Evolutionary conservation across 345 rosid species (phyloP), one percentile per base, ranked within the genome.

Genomic region (Hirschfeldia incana): DNA sequence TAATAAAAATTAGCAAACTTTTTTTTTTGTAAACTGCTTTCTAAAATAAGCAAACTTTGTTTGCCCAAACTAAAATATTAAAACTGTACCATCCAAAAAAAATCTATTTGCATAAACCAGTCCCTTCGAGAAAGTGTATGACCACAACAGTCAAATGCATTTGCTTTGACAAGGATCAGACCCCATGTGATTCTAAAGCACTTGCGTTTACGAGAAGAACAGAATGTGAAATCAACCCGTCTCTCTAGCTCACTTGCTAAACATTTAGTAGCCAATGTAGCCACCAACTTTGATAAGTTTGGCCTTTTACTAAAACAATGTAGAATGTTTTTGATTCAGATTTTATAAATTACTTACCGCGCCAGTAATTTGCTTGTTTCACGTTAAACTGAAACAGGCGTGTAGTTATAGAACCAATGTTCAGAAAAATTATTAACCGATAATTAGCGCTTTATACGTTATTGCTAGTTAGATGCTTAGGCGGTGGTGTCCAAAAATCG

Each of bases 151-250:
- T 80, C 76, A 70, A 75, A 80, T 75, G 68, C 44, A 64, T 65
- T 65, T 33, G 72, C 76, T 80, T 80, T 64, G 64, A 70, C 64
- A 75, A 69, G 15, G 76, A 69, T 74, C 75, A 74, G 82, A 69
- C 78, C 78, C 75, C 79, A 70, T 12, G 65, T 70, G 69, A n/a
- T n/a, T n/a, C 64, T 75, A 75, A 69, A 70, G 83, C 76, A 69
- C 67, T 69, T 73, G 75, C 71, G 75, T 69, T 74, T 80, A 80
- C 79, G 75, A 74, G 79, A 80, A 69, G 75, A 75, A 80, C 79
- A 64, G 1, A 80, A 75, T 69, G 79, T 74, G 76, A 80, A 63
- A 70, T 34, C 58, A 69, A 61, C 60, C 63, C 44, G 4, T 73
- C 64, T 33, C n/a, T 79, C 28, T 3, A 46, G 30, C 65, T 79